phyloP scores from a whole-genome alignment of 345 rosid species.

The Carallia brachiata region DNA sequence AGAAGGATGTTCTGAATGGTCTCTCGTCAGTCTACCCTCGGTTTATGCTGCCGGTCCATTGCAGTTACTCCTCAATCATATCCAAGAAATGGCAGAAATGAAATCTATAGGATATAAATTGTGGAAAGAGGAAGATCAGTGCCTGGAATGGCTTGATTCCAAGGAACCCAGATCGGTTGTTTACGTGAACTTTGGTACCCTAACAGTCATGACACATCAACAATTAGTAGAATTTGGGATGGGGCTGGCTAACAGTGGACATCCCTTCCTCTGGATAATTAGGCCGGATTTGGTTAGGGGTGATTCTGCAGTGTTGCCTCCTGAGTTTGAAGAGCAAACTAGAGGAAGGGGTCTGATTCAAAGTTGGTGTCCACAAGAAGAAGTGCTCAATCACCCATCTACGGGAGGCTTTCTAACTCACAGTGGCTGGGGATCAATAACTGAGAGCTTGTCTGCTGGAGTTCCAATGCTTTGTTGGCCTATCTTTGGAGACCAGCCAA shows the following conservation, averaged over 20 bases:
- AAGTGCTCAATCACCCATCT: slow-evolving; percentile 10
- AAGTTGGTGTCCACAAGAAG: slow-evolving; percentile 14
- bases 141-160: slow-evolving; percentile 1
- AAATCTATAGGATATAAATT: background rate
- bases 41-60: slow-evolving; percentile 6
- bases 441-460: slow-evolving; percentile 9
- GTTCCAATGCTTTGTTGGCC: too few species aligned
- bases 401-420: slow-evolving; percentile 1
- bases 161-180: background rate
- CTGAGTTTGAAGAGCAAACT: background rate
- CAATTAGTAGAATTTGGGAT: background rate
- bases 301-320: background rate
- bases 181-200: slow-evolving; percentile 3
- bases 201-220: background rate
- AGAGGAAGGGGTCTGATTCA: background rate
- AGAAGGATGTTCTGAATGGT: background rate
- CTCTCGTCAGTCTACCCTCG: background rate
- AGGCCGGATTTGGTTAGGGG: background rate
- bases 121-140: background rate
- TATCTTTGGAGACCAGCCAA: too few species aligned
- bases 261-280: slow-evolving; percentile 6
- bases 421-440: slow-evolving; percentile 4
- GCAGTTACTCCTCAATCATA: background rate
- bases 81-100: too few species aligned
- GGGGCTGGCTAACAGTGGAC: slow-evolving; percentile 7